Evolutionary conservation across 2,329 filamentous ascomycete genomes (phyloP).

Genomic region (Macroventuria anomochaeta): DNA sequence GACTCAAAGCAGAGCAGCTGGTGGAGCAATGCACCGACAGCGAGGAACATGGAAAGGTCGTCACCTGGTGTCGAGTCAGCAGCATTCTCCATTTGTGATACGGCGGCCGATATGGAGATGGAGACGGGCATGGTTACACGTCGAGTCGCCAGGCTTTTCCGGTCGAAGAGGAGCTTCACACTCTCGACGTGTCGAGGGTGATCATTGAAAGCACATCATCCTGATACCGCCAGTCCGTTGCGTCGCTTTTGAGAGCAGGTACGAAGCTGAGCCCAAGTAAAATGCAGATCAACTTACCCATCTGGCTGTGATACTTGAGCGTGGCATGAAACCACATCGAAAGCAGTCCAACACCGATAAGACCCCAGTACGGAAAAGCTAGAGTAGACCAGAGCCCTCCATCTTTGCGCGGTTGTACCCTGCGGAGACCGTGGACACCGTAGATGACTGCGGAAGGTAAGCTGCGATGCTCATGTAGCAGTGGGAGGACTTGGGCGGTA

Average conservation of each 20-base stretch:
- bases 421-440: slow-evolving; percentile 42
- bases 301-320: slow-evolving; percentile 55
- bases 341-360: slow-evolving; percentile 53
- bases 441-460: slow-evolving; percentile 41
- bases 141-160: too few relatives aligned
- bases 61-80: slow-evolving; percentile 50
- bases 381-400: slow-evolving; percentile 43
- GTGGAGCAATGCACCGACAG: slow-evolving; percentile 61
- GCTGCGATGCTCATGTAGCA: background rate
- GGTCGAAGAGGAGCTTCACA: too few relatives aligned
- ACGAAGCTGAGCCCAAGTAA: too few relatives aligned
- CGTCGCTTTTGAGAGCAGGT: too few relatives aligned
- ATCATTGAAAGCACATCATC: too few relatives aligned
- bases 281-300: slow-evolving; percentile 43
- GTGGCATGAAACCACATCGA: slow-evolving; percentile 54
- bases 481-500: slow-evolving; percentile 30
- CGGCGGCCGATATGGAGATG: too few relatives aligned
- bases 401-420: slow-evolving; percentile 31
- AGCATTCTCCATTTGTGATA: too few relatives aligned
- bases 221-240: too few relatives aligned
- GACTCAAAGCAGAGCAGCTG: slow-evolving; percentile 55
- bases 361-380: slow-evolving; percentile 52
- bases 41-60: slow-evolving; percentile 65
- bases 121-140: too few relatives aligned
- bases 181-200: too few relatives aligned